phyloP scores from a whole-genome alignment of 257 asterid species.

The Nicotiana noctiflora region DNA sequence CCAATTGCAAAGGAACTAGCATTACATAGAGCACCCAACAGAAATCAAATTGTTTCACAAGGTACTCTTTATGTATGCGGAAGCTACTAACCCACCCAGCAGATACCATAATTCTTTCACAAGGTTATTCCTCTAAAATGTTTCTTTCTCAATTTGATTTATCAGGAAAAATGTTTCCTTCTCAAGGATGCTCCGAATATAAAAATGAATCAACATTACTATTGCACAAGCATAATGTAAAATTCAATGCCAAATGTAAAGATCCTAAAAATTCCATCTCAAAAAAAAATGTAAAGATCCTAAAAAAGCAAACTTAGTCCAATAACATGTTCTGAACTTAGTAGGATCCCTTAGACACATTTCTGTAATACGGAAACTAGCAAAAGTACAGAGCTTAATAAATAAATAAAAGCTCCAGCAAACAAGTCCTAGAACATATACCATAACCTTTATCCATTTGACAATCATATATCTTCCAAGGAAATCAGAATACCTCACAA shows the following conservation, averaged over 20 bases:
- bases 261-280: too few relatives aligned
- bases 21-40: neutral
- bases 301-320: neutral
- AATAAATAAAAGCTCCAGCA: neutral
- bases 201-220: neutral
- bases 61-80: neutral
- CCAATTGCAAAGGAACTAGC: neutral
- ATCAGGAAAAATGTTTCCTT: neutral
- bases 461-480: neutral
- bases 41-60: neutral
- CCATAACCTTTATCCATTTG: neutral
- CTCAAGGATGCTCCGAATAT: neutral
- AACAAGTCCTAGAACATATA: neutral
- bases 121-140: neutral
- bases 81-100: neutral
- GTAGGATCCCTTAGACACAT: neutral
- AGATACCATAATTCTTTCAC: neutral
- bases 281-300: too few relatives aligned
- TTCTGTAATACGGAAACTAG: neutral
- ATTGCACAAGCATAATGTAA: neutral
- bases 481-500: neutral
- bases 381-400: neutral
- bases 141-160: neutral
- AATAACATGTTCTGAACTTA: neutral
- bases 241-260: neutral